phyloP scores from a whole-genome alignment of 257 asterid genomes.

The Solanum dulcamara region DNA sequence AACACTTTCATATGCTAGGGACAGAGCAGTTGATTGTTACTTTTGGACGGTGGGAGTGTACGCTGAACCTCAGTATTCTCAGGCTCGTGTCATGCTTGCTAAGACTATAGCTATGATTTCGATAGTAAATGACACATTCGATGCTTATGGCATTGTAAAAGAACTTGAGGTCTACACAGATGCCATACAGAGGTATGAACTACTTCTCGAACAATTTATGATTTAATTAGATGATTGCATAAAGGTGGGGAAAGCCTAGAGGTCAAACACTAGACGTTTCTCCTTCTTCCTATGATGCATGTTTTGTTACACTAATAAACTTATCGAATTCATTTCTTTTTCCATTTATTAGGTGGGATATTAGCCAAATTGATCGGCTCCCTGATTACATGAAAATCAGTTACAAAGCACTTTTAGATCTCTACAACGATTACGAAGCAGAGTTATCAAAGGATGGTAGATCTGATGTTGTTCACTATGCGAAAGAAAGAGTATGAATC shows the following conservation, averaged over 20 bases:
- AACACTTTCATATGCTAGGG: background rate
- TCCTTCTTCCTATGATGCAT: background rate
- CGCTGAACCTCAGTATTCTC: background rate
- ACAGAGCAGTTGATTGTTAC: background rate
- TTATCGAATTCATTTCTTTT: background rate
- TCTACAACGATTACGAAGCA: background rate
- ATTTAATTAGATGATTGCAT: background rate
- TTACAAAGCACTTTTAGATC: background rate
- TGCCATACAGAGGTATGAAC: background rate
- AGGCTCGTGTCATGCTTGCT: background rate
- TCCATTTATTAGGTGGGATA: background rate
- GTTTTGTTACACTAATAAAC: background rate
- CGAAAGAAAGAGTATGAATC: background rate
- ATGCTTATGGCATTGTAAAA: background rate
- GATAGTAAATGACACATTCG: background rate
- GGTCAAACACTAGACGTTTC: background rate
- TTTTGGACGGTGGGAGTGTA: background rate
- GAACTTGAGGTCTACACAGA: background rate
- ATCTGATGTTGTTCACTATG: background rate
- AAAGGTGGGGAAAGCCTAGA: background rate
- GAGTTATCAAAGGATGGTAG: background rate
- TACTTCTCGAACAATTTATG: background rate
- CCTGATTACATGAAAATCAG: background rate
- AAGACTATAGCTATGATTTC: background rate
- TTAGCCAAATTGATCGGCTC: background rate